These are phyloP conservation scores for Globisporangium orthogonon DNA, from an alignment of 352 stramenopile species.

Conservation along the genomic window DNA sequence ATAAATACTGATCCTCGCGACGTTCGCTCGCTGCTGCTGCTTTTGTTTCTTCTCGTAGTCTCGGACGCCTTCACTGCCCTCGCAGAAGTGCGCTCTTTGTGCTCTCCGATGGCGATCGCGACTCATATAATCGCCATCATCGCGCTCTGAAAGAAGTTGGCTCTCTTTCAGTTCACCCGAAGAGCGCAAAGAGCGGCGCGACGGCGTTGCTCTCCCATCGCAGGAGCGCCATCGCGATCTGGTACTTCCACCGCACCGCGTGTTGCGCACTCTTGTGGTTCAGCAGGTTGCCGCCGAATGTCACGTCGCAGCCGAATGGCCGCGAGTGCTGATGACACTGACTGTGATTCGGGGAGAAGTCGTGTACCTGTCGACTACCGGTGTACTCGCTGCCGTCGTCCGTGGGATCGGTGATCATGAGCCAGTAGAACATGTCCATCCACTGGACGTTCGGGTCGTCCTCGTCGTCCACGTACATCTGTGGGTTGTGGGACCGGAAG, in stretches of 20 bases:
- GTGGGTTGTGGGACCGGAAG: slow-evolving; percentile 72
- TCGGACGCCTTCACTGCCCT: too few species aligned
- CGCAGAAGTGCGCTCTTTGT: neutral
- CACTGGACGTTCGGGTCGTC: slow-evolving; percentile 78
- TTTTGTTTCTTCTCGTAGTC: too few species aligned
- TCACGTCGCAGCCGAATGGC: slow-evolving; percentile 12
- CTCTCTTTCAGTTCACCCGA: slow-evolving; percentile 18
- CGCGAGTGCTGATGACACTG: neutral
- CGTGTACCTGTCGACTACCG: neutral
- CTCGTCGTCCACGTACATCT: slow-evolving; percentile 58
- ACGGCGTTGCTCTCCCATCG: slow-evolving; percentile 78
- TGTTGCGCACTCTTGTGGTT: slow-evolving; percentile 44
- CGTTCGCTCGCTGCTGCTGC: neutral
- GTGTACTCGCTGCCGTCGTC: slow-evolving; percentile 7
- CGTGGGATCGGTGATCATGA: slow-evolving; percentile 64
- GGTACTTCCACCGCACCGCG: slow-evolving; percentile 71
- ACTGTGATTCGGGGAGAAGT: too few species aligned
- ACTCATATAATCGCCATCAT: neutral
- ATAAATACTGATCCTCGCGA: slow-evolving; percentile 1
- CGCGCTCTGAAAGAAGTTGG: neutral
- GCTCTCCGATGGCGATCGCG: neutral
- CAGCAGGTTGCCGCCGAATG: slow-evolving; percentile 63
- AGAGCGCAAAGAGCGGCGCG: slow-evolving; percentile 60
- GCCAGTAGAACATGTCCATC: slow-evolving; percentile 87
- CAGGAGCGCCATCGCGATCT: slow-evolving; percentile 72